Conservation (phyloP, 257 asterid genomes). For the Mitragyna speciosa region DNA sequence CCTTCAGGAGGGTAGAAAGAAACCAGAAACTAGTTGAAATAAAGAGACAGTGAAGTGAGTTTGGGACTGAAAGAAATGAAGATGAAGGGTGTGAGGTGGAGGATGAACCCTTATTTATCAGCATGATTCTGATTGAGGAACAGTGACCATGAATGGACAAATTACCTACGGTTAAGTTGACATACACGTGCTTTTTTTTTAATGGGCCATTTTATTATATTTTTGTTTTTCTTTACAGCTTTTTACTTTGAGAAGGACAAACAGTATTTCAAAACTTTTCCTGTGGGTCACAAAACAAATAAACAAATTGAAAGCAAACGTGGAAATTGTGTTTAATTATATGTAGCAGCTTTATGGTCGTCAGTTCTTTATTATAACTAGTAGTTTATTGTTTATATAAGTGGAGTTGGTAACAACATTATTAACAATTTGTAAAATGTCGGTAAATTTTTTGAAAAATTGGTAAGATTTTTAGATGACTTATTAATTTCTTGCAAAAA, state of each 20-base stretch:
- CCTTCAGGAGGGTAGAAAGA: neutral
- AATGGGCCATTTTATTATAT: too few relatives aligned
- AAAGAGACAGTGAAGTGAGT: neutral
- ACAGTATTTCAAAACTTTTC: too few relatives aligned
- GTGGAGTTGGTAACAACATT: too few relatives aligned
- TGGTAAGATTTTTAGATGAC: too few relatives aligned
- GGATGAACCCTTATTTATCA: neutral
- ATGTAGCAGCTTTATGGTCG: neutral
- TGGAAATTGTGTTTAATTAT: neutral
- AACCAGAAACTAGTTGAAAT: neutral
- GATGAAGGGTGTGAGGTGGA: neutral
- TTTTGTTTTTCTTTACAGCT: too few relatives aligned
- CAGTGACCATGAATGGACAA: neutral
- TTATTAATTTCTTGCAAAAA: too few relatives aligned
- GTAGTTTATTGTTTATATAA: neutral
- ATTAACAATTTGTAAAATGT: too few relatives aligned
- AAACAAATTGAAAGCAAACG: neutral
- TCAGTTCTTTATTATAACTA: neutral
- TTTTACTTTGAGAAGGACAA: too few relatives aligned
- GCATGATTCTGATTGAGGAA: neutral
- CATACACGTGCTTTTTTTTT: neutral
- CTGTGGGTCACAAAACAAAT: neutral
- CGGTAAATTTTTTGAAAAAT: too few relatives aligned
- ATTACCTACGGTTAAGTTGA: neutral
- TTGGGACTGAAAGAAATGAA: neutral